These are phyloP conservation scores for Talaromyces funiculosus DNA, from an alignment of 2,329 filamentous ascomycete genomes.

Conservation along the genomic window DNA sequence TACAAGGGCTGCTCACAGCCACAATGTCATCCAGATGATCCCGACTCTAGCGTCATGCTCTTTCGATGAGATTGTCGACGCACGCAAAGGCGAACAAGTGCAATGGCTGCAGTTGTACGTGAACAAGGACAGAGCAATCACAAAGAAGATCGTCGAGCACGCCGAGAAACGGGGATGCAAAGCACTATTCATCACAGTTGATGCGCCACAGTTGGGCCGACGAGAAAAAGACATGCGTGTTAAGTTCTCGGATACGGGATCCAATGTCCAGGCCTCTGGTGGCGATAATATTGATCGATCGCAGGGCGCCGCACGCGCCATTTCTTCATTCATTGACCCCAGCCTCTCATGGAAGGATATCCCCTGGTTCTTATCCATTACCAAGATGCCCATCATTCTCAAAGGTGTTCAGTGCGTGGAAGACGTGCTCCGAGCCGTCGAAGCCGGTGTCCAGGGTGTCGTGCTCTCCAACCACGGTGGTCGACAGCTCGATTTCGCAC, in stretches of 20 bases:
- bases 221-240: constrained; percentile 96
- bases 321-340: constrained; percentile 95
- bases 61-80: constrained; percentile 95
- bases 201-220: constrained; percentile 89
- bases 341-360: constrained; percentile 90
- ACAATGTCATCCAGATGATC: constrained; percentile 97
- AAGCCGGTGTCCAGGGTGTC: constrained; percentile 76
- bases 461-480: constrained; percentile 96
- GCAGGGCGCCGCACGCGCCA: constrained; percentile 90
- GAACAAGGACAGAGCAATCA: constrained; percentile 91
- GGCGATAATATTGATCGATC: constrained; percentile 66
- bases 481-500: constrained; percentile 85
- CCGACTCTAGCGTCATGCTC: constrained; percentile 94
- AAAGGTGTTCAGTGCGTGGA: constrained; percentile 97
- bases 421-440: constrained; percentile 82
- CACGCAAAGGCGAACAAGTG: constrained; percentile 68
- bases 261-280: constrained; percentile 69
- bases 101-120: constrained; percentile 98
- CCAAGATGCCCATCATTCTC: constrained; percentile 88
- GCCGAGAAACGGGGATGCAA: constrained; percentile 89
- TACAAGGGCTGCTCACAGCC: constrained; percentile 74
- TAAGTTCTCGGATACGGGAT: constrained; percentile 81
- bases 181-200: constrained; percentile 95
- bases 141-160: constrained; percentile 81
- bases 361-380: constrained; percentile 85